Base-by-base conservation (phyloP, 2,329 filamentous ascomycete species). In the Parastagonospora avenae region DNA sequence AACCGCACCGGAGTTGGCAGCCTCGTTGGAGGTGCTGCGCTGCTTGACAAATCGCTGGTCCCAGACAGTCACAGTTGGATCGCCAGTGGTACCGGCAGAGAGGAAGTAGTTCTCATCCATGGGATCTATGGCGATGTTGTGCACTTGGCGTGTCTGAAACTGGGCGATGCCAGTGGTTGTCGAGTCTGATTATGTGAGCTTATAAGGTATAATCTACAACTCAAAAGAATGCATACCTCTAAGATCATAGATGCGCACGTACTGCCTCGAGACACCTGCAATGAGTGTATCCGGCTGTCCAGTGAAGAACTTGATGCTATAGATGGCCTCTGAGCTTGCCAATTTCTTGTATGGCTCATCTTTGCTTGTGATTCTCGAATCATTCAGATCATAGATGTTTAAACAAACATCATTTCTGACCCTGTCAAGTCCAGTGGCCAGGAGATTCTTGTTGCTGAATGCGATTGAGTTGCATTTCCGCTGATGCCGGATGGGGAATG, bases 21-120 rank as follows among this genome's bases (percentile, higher is more conserved):
- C 64, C 11, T 83, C 81, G 46, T 60, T 54, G 48, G 64, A 44
- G 24, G 50, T 54, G 51, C 52, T 54, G 35, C 66, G 54, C 60
- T 71, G 60, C 49, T 66, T 66, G 24, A 71, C 71, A 63, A 76
- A 80, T 5, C 90, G 85, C 24, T 87, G 84, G 67, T 93, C 90
- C 90, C 90, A 93, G 29, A 93, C 81, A 70, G 88, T 86, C 44
- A 93, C 80, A 7, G 85, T 85, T 0, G 90, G 87, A 42, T 90
- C 86, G 51, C 90, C 89, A 10, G 90, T 77, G 2, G 88, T 87
- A 1, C 79, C 79, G 11, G 89, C 91, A 1, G 90, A 92, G 1
- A 90, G 86, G 74, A 94, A 93, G 72, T 92, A 93, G 62, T 94
- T 92, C 58, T 88, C 85, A 62, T 95, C 89, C 16, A 85, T 79